Evolutionary conservation across 2,329 filamentous ascomycete genomes (phyloP).

Genomic region (Fusarium sp.): DNA sequence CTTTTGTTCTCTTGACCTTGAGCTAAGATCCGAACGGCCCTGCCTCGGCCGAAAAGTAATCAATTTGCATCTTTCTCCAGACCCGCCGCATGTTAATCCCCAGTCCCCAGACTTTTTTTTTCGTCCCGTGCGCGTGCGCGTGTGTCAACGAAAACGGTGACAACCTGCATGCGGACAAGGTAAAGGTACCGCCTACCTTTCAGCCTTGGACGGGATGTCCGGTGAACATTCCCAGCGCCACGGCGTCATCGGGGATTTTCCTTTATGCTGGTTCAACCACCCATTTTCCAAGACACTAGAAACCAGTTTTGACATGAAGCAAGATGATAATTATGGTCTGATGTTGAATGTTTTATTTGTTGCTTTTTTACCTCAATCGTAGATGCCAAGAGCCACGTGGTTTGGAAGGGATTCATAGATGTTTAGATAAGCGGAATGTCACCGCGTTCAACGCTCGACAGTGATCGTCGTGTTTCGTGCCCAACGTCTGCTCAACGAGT

Average conservation of each 20-base stretch:
- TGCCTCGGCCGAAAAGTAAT: conserved; percentile 39
- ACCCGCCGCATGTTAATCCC: conserved; percentile 13
- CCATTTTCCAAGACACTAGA: not conserved
- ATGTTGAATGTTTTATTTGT: not conserved
- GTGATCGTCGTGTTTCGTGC: not conserved
- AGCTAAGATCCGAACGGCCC: conserved; percentile 33
- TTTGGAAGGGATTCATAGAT: not conserved
- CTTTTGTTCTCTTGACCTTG: not conserved
- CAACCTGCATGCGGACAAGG: too few relatives aligned
- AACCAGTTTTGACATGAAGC: conserved; percentile 20
- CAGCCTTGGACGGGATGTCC: not conserved
- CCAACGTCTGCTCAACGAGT: not conserved
- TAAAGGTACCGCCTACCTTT: not conserved
- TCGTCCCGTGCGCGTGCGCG: too few relatives aligned
- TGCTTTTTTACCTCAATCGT: not conserved
- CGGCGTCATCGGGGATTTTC: conserved; percentile 19
- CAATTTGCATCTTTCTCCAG: conserved; percentile 13
- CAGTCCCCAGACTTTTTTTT: conserved; percentile 22
- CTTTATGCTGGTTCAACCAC: not conserved
- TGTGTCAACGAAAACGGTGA: not conserved
- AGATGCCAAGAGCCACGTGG: not conserved
- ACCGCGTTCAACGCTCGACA: not conserved
- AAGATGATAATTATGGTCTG: not conserved
- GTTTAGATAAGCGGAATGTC: not conserved
- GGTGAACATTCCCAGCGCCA: conserved; percentile 27